phyloP scores from a whole-genome alignment of 306 rosid genomes.

The Citrullus mucosospermus region DNA sequence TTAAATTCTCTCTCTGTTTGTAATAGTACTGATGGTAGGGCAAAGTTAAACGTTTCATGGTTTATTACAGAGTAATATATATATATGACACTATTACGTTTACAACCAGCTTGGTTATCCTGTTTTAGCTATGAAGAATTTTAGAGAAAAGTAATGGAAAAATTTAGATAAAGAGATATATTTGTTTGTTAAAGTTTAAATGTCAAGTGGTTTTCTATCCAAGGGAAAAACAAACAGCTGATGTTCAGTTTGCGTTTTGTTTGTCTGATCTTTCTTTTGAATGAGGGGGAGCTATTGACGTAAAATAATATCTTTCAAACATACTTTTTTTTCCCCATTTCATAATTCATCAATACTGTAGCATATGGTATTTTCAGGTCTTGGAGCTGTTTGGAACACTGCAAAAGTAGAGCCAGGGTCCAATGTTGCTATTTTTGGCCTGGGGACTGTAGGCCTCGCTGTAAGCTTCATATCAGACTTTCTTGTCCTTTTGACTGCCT shows the following conservation, averaged over 20 bases:
- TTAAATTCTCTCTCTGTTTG: too few relatives aligned
- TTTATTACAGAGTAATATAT: too few relatives aligned
- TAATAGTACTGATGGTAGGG: too few relatives aligned
- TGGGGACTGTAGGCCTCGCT: slow-evolving; percentile 92
- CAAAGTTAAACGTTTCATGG: too few relatives aligned
- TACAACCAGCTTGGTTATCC: too few relatives aligned
- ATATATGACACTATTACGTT: too few relatives aligned
- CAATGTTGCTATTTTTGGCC: slow-evolving; percentile 82
- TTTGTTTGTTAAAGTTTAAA: too few relatives aligned
- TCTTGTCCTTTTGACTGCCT: slow-evolving; percentile 9
- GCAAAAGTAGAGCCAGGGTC: slow-evolving; percentile 90
- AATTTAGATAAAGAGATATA: too few relatives aligned
- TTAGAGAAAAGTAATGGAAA: too few relatives aligned
- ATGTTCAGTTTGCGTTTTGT: neutral
- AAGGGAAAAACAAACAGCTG: too few relatives aligned
- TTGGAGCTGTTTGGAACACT: slow-evolving; percentile 98
- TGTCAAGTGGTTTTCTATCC: too few relatives aligned
- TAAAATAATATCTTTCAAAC: neutral
- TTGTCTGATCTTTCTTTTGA: neutral
- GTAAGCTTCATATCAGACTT: slow-evolving; percentile 31
- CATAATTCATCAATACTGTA: neutral
- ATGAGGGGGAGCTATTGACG: neutral
- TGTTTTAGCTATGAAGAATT: too few relatives aligned
- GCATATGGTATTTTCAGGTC: slow-evolving; percentile 28
- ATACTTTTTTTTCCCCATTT: neutral